Evolutionary conservation across 306 rosid species (phyloP), one percentile per base, ranked within the genome.

Genomic region (Rosa multiflora): DNA sequence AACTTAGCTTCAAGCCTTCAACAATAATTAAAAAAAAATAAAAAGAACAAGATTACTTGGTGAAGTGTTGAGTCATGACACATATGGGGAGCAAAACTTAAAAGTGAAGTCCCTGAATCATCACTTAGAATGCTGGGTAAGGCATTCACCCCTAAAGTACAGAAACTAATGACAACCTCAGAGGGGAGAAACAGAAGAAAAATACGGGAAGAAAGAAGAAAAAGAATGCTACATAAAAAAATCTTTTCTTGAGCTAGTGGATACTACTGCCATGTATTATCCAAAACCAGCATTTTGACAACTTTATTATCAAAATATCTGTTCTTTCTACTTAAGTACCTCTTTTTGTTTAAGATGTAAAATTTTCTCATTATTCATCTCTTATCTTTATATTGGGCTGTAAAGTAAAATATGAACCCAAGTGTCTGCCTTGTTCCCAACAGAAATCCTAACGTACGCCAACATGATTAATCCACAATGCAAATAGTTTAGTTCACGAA

Each of bases 21-120:
- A 62, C 82, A 81, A 59, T 58, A 68, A 69, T 74, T 32, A 32
- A 2, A 43, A 63, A 10, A 10, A 0, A 49, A 49, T n/a, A 49
- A 5, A 67, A 2, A 15, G 17, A 3, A 53, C 74, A 67, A 53
- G 67, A 21, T 23, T 15, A 51, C 17, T n/a, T 37, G 51, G 48
- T 67, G 80, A 77, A 23, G 26, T 23, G 26, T 23, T 23, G 26
- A 47, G 17, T 39, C 14, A 13, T 21, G n/a, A 29, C 26, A 35
- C 37, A 8, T 39, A 67, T 15, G 48, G 26, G 10, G 0, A 13
- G 10, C 11, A 32, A 14, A 63, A 63, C 69, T 13, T 32, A 64
- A 23, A 58, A 61, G 39, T 26, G 18, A 61, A 26, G 37, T 26
- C 39, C 37, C 37, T 26, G 39, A 61, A 55, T 55, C 61, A 55